Evolutionary conservation across 805 yeast species (phyloP), one percentile per base, ranked within the genome.

Genomic region (Cyberlindnera saturnus): DNA sequence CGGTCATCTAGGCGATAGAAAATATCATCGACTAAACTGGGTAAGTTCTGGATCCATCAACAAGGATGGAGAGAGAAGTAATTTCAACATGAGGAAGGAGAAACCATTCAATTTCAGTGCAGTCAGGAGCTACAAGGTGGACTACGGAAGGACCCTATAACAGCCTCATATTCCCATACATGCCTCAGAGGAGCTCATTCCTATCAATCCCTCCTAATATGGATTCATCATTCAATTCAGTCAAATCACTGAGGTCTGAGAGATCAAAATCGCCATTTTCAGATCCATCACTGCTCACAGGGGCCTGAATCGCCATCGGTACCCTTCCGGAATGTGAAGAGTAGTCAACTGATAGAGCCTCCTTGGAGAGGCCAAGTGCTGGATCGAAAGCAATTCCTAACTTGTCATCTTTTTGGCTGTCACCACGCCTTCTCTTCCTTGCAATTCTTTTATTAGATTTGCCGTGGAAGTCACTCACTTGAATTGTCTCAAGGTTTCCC

Each of bases 11-110:
- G 90, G 89, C 1, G 71, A 73, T 39, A 74, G 74, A 46, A 75
- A 74, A 48, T 89, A 81, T 55, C 81, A 84, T 53, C 81, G 83
- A 56, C 64, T 90, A 43, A 71, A 75, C 40, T 89, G 97, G 97
- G 57, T 72, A 6, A 65, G 64, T 19, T 84, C 83, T 51, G 78
- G 75, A 50, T 80, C 78, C 13, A 62, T 75, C 29, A 71, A 82
- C 51, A 71, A 73, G 51, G 78, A 80, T 23, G 74, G 79, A 11
- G 79, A 73, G 38, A 70, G 73, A 10, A 77, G 77, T 40, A 68
- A 66, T 33, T 77, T 87, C 53, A 70, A 78, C 5, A 61, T 84
- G 46, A 71, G 67, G 32, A 85, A 86, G 50, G 97, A 90, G 58
- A 83, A 82, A 52, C 80, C 89, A 11, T 90, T 86, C 63, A 77